Evolutionary conservation across 2,329 filamentous ascomycete genomes (phyloP).

Genomic region (Trichoderma gracile): DNA sequence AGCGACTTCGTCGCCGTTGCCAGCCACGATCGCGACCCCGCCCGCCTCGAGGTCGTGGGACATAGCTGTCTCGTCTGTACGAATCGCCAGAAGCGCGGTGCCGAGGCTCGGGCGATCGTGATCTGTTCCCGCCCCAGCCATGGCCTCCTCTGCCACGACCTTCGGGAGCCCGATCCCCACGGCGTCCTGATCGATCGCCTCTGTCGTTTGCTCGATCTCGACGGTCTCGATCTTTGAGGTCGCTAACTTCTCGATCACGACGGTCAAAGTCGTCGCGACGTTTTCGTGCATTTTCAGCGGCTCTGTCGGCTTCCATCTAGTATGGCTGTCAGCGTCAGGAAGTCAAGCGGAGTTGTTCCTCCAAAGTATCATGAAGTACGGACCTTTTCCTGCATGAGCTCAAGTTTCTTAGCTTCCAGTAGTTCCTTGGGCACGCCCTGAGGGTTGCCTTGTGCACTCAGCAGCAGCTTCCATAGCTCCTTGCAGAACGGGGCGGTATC

Average conservation of each 20-base stretch:
- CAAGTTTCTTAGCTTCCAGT: slow-evolving; percentile 91
- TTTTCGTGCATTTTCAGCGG: slow-evolving; percentile 71
- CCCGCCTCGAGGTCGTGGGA: slow-evolving; percentile 50
- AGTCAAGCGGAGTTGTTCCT: background rate
- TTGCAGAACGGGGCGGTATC: slow-evolving; percentile 88
- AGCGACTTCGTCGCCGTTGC: slow-evolving; percentile 36
- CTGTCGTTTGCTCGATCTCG: slow-evolving; percentile 54
- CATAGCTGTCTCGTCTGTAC: slow-evolving; percentile 54
- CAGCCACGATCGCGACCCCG: slow-evolving; percentile 46
- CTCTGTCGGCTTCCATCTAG: slow-evolving; percentile 79
- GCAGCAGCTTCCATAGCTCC: slow-evolving; percentile 85
- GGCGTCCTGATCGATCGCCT: slow-evolving; percentile 56
- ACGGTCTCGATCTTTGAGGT: slow-evolving; percentile 65
- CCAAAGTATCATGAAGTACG: slow-evolving; percentile 7
- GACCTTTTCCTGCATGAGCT: slow-evolving; percentile 94
- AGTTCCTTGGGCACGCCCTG: slow-evolving; percentile 93
- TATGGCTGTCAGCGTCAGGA: slow-evolving; percentile 15
- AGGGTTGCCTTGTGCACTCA: slow-evolving; percentile 85
- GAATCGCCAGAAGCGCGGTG: slow-evolving; percentile 47
- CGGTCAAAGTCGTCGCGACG: slow-evolving; percentile 70
- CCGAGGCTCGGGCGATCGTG: slow-evolving; percentile 50
- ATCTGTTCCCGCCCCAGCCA: slow-evolving; percentile 43
- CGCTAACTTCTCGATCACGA: slow-evolving; percentile 70
- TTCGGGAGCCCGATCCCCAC: slow-evolving; percentile 53
- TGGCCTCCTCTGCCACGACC: slow-evolving; percentile 45